Conservation (phyloP, 768 basidiomycete genomes). For the Strobilomyces dryophilus region DNA sequence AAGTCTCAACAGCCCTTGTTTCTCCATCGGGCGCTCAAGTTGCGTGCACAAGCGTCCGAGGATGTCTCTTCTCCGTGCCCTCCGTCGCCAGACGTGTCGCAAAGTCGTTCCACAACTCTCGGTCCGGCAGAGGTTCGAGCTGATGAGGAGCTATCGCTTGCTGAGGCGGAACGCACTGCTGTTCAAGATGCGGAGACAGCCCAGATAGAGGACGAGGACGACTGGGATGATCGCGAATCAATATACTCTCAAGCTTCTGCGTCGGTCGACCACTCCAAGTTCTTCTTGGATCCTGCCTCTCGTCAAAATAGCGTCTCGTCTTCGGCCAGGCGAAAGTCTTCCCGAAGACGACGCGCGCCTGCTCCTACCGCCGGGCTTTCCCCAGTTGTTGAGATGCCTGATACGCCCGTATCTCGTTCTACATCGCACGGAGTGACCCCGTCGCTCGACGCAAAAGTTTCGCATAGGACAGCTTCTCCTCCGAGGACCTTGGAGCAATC, state of each 20-base stretch:
- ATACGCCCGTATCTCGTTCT: neutral
- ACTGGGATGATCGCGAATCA: conserved; percentile 8
- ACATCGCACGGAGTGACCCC: conserved; percentile 4
- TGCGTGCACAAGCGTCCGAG: conserved; percentile 18
- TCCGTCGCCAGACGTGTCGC: conserved; percentile 1
- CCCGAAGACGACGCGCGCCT: conserved; percentile 3
- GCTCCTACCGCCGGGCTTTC: conserved; percentile 3
- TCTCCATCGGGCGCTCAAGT: conserved; percentile 18
- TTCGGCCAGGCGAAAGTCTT: conserved; percentile 7
- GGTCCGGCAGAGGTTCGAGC: neutral
- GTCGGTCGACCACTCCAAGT: conserved; percentile 8
- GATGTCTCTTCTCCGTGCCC: neutral
- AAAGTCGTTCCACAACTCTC: conserved; percentile 6
- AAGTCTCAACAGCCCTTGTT: conserved; percentile 6
- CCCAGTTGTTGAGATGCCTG: conserved; percentile 19
- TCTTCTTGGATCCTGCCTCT: conserved; percentile 1
- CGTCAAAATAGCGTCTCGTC: neutral
- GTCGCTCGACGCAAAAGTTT: conserved; percentile 8
- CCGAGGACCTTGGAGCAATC: conserved; percentile 7
- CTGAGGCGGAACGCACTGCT: conserved; percentile 12
- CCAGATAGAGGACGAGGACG: neutral
- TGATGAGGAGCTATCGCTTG: conserved; percentile 13
- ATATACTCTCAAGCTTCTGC: conserved; percentile 27
- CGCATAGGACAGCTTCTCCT: conserved; percentile 7
- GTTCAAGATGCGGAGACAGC: conserved; percentile 11